Evolutionary conservation across 78 protist genomes (phyloP).

Genomic region (Speleostelium caveatum): DNA sequence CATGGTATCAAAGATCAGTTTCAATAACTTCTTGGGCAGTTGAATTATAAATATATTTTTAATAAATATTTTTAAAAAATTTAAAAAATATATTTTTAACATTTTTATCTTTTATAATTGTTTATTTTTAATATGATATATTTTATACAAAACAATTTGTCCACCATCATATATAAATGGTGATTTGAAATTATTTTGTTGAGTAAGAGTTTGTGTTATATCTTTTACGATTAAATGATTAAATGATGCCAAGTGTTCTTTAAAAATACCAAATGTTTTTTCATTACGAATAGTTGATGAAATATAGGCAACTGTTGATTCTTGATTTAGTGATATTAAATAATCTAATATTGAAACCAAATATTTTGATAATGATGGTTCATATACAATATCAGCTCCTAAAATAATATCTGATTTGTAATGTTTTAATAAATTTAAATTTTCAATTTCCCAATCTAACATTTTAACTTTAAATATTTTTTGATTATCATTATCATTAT

Average conservation of each 20-base stretch:
- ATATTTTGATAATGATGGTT: slow-evolving; percentile 46
- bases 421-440: not conserved
- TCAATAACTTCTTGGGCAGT: slow-evolving; percentile 55
- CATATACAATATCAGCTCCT: slow-evolving; percentile 75
- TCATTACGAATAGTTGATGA: slow-evolving; percentile 58
- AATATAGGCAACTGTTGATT: slow-evolving; percentile 45
- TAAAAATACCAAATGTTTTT: slow-evolving; percentile 39
- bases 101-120: too few relatives aligned
- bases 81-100: too few relatives aligned
- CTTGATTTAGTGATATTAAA: not conserved
- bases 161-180: slow-evolving; percentile 57
- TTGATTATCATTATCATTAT: not conserved
- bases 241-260: slow-evolving; percentile 1
- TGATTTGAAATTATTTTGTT: slow-evolving; percentile 7
- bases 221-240: slow-evolving; percentile 8
- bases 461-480: not conserved
- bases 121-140: not conserved
- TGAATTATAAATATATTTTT: slow-evolving; percentile 30
- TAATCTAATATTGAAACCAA: slow-evolving; percentile 29
- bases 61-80: not conserved
- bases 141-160: slow-evolving; percentile 62
- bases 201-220: not conserved
- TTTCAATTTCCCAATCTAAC: slow-evolving; percentile 58
- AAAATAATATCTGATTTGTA: slow-evolving; percentile 25
- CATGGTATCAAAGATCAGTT: slow-evolving; percentile 69